Evolutionary conservation across 1,139 yeast genomes (phyloP), one percentile per base, ranked within the genome.

Genomic region (Taphrina sp.): DNA sequence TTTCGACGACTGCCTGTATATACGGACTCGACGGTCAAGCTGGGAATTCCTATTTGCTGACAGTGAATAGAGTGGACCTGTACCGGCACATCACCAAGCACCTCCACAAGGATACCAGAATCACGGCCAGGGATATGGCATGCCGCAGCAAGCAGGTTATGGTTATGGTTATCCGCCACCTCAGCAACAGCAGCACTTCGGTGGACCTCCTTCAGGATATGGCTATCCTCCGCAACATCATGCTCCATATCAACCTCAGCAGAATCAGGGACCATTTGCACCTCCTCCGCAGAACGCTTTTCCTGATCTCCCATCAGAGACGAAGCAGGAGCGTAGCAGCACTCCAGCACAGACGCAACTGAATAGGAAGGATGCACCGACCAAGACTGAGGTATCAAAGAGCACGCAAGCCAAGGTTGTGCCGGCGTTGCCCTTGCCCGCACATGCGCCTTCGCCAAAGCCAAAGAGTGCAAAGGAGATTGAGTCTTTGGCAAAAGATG

Each of bases 201-300:
- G 20, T 8, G 49, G 44, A 3, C 42, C 66, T 16, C 69, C 64
- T 36, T 70, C 61, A 1, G 47, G 47, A 1, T 43, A 43, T 31
- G 47, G 38, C 4, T 43, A 43, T 43, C 67, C 65, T 39, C 66
- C 71, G 64, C 65, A 76, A 66, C 37, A 64, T 64, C 64, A 72
- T 74, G 66, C 79, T 81, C 61, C 49, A 70, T 65, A 65, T 72
- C 78, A 63, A 22, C 59, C 57, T 31, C 62, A 61, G 51, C 58
- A 52, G 44, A 39, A 42, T 12, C 61, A 42, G 16, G 77, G 73
- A 24, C 72, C 61, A 12, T 73, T 68, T 31, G 74, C 63, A 16
- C 72, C 67, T 35, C 74, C 62, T n/a, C 72, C 67, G 26, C 69
- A 29, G 8, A 28, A 38, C 58, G 10, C 72, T 69, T 58, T 72